A percentile compares a stretch with the other conserved stretches of the same genome.
These are phyloP conservation scores for Alectoria sarmentosa DNA, from an alignment of 495 filamentous ascomycete species.

Conservation along the genomic window DNA sequence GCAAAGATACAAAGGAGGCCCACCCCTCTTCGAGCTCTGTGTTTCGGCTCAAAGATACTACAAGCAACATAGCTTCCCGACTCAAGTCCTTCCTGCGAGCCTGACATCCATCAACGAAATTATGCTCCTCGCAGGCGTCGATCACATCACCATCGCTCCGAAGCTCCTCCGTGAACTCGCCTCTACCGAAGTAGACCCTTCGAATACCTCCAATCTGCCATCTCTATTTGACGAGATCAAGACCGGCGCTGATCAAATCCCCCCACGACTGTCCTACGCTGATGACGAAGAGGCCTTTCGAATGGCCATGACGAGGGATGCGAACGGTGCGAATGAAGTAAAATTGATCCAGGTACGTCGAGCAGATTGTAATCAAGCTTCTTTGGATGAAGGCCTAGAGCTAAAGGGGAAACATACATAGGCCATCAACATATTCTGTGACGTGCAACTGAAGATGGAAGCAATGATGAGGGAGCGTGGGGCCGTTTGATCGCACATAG, in stretches of 20 bases:
- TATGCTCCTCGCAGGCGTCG: not conserved
- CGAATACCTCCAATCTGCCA: not conserved
- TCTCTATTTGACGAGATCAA: not conserved
- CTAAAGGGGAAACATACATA: not conserved
- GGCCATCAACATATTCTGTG: slow-evolving; percentile 5
- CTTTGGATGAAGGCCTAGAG: not conserved
- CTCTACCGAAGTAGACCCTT: not conserved
- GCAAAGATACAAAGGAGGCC: not conserved
- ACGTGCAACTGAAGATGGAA: slow-evolving; percentile 6
- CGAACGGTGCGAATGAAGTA: not conserved
- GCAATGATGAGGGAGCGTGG: slow-evolving; percentile 5
- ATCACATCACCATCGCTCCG: not conserved
- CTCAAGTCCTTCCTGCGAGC: not conserved
- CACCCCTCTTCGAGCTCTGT: not conserved
- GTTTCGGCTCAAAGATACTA: not conserved
- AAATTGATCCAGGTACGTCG: slow-evolving; percentile 2
- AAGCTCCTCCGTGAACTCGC: not conserved
- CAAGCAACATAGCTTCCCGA: not conserved
- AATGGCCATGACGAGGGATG: not conserved
- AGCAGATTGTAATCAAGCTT: not conserved
- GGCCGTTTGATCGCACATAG: not conserved
- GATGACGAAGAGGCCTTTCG: not conserved
- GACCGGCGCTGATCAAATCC: not conserved
- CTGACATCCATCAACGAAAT: not conserved
- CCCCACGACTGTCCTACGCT: not conserved